phyloP scores from a whole-genome alignment of 2,329 filamentous ascomycete genomes.

The Pseudogymnoascus sp. region DNA sequence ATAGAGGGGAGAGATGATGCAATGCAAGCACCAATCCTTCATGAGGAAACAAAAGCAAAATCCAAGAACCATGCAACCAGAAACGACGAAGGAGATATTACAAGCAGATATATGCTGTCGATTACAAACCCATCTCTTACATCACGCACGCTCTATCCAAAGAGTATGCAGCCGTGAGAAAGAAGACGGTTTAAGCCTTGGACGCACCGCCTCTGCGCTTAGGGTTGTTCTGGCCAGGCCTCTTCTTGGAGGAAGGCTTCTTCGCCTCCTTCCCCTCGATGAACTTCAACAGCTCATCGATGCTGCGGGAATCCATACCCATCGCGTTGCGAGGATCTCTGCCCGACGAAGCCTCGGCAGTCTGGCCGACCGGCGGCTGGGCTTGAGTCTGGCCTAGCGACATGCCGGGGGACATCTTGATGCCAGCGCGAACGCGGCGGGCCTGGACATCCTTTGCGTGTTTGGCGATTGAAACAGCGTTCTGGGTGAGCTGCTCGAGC shows the following conservation, averaged over 20 bases:
- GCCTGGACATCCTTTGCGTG: constrained; percentile 81
- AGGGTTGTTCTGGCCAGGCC: constrained; percentile 43
- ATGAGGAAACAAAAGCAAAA: not conserved
- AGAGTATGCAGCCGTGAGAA: not conserved
- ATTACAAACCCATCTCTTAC: constrained; percentile 2
- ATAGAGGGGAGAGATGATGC: not conserved
- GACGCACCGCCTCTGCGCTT: constrained; percentile 39
- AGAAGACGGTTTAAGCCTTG: not conserved
- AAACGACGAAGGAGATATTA: not conserved
- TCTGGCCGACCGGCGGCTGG: constrained; percentile 54
- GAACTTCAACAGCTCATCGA: constrained; percentile 88
- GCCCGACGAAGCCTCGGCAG: constrained; percentile 36
- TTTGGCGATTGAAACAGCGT: constrained; percentile 88
- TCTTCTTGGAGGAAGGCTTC: constrained; percentile 45
- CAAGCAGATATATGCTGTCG: not conserved
- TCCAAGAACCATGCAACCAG: not conserved
- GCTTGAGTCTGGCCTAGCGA: constrained; percentile 48
- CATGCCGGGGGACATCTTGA: constrained; percentile 56
- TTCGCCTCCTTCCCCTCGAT: constrained; percentile 68
- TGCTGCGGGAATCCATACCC: constrained; percentile 66
- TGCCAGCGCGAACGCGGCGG: constrained; percentile 59
- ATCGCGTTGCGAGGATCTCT: constrained; percentile 21
- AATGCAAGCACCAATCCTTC: not conserved
- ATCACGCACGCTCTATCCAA: not conserved
- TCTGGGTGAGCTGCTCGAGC: constrained; percentile 93